phyloP scores from a whole-genome alignment of 306 rosid genomes.

The Quercus mongolica region DNA sequence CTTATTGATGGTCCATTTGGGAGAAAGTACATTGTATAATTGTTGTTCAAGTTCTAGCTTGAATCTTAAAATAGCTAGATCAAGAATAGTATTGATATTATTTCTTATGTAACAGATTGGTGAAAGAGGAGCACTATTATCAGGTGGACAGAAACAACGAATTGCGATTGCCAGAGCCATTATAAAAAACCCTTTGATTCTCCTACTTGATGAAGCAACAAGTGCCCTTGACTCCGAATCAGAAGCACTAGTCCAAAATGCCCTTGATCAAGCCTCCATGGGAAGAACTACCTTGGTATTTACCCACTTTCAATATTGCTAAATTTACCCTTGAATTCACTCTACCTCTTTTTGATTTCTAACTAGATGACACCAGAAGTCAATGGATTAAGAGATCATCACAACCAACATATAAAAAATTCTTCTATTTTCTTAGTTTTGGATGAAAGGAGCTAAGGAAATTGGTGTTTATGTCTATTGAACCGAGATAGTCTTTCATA shows the following conservation, averaged over 20 bases:
- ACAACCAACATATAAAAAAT: background rate
- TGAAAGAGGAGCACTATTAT: slow-evolving; percentile 83
- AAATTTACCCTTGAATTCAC: background rate
- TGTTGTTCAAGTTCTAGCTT: background rate
- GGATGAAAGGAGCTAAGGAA: background rate
- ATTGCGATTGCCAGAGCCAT: slow-evolving; percentile 94
- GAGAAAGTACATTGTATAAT: background rate
- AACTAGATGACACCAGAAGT: no score
- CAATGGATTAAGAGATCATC: no score
- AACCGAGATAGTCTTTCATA: background rate
- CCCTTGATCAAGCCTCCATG: slow-evolving; percentile 94
- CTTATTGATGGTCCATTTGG: background rate
- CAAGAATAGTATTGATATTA: background rate
- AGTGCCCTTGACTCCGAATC: slow-evolving; percentile 98
- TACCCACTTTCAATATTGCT: background rate
- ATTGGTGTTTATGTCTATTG: background rate
- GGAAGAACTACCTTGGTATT: slow-evolving; percentile 93
- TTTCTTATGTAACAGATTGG: slow-evolving; percentile 52
- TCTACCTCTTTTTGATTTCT: no score
- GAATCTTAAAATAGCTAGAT: background rate
- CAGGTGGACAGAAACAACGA: slow-evolving; percentile 96
- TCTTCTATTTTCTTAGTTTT: background rate
- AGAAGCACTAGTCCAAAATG: slow-evolving; percentile 81
- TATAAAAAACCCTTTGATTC: slow-evolving; percentile 83
- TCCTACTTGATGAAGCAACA: slow-evolving; percentile 94